phyloP scores from a whole-genome alignment of 768 basidiomycete species.

The Mycena rebaudengoi region DNA sequence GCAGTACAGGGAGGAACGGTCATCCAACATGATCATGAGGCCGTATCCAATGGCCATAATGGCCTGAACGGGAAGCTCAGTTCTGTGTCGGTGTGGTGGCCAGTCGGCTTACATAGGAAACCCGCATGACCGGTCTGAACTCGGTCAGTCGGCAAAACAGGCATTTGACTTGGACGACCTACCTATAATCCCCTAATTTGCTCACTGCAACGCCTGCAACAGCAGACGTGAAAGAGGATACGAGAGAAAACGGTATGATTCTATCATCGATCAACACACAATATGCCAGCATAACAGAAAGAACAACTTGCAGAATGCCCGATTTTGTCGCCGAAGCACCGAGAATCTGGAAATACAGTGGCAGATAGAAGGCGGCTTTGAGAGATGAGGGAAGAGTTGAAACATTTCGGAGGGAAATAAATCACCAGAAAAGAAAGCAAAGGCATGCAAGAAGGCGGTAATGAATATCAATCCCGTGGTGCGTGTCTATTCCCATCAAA shows the following conservation, averaged over 20 bases:
- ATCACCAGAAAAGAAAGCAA: slow-evolving; percentile 66
- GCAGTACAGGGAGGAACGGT: slow-evolving; percentile 59
- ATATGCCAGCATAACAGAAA: neutral
- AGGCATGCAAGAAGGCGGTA: slow-evolving; percentile 66
- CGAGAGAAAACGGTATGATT: slow-evolving; percentile 80
- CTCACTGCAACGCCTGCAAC: slow-evolving; percentile 65
- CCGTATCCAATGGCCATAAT: slow-evolving; percentile 73
- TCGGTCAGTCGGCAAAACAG: neutral
- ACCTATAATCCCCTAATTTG: slow-evolving; percentile 64
- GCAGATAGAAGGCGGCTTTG: slow-evolving; percentile 72
- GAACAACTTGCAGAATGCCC: slow-evolving; percentile 67
- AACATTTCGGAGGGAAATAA: neutral
- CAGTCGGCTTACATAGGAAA: slow-evolving; percentile 43
- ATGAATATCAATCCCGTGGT: slow-evolving; percentile 73
- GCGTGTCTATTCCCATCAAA: slow-evolving; percentile 58
- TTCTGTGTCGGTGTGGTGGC: neutral
- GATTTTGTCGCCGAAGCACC: slow-evolving; percentile 78
- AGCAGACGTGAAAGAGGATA: slow-evolving; percentile 60
- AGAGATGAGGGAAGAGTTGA: neutral
- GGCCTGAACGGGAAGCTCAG: slow-evolving; percentile 23
- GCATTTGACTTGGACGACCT: neutral
- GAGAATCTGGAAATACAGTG: slow-evolving; percentile 81
- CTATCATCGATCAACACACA: slow-evolving; percentile 38
- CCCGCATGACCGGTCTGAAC: slow-evolving; percentile 60
- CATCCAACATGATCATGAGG: slow-evolving; percentile 75